Evolutionary conservation across 192 early-diverging fungal genomes (phyloP).

Genomic region (Podila epicladia): DNA sequence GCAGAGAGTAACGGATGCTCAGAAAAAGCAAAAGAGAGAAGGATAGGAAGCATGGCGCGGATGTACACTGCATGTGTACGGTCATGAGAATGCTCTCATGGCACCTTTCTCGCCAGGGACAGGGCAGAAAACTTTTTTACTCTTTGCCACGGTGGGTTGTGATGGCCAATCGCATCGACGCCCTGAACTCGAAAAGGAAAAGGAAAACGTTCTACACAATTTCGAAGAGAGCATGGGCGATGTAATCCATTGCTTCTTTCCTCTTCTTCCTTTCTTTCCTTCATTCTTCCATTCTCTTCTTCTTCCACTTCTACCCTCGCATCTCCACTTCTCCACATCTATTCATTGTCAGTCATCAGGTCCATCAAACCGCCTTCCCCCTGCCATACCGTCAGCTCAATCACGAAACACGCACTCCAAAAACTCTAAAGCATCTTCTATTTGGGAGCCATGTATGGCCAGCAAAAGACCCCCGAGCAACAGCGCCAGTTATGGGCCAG

Average conservation of each 20-base stretch:
- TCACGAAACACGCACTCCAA: neutral
- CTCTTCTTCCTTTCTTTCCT: neutral
- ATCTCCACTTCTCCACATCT: neutral
- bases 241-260: neutral
- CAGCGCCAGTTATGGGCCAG: neutral
- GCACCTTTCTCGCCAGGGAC: no score
- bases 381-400: neutral
- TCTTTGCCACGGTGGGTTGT: no score
- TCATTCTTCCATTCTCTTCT: neutral
- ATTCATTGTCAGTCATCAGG: no score
- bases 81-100: no score
- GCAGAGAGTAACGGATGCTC: no score
- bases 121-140: no score
- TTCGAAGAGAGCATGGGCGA: neutral
- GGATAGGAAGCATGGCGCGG: no score
- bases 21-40: no score
- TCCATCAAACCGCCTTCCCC: neutral
- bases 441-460: neutral
- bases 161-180: no score
- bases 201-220: no score
- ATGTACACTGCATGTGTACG: no score
- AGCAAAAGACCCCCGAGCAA: neutral
- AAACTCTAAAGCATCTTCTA: neutral
- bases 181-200: no score
- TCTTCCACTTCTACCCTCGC: neutral